phyloP scores from a whole-genome alignment of 2,329 filamentous ascomycete genomes.

The Anthostomella pinea region DNA sequence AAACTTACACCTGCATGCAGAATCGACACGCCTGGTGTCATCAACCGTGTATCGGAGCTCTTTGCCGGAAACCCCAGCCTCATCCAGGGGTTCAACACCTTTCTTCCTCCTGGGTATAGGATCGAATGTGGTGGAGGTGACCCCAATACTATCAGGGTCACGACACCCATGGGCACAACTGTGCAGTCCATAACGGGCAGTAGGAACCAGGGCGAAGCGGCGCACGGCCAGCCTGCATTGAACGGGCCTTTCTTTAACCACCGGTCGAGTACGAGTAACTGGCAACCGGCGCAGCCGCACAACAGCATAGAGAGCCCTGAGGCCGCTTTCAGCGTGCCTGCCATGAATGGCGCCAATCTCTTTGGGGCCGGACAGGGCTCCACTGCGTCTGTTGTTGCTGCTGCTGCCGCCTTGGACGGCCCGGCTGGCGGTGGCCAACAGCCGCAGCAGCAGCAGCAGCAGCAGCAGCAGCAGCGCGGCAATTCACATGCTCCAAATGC shows the following conservation, averaged over 20 bases:
- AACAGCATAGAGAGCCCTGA: slow-evolving; percentile 63
- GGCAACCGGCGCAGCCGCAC: slow-evolving; percentile 55
- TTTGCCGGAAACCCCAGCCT: slow-evolving; percentile 94
- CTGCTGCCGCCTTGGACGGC: slow-evolving; percentile 32
- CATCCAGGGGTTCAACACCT: slow-evolving; percentile 98
- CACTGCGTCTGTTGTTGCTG: no score
- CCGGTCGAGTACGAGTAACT: slow-evolving; percentile 45
- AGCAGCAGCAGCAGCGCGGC: slow-evolving; percentile 27
- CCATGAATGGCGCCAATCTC: slow-evolving; percentile 46
- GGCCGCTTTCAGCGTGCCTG: slow-evolving; percentile 57
- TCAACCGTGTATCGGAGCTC: slow-evolving; percentile 90
- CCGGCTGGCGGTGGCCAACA: slow-evolving; percentile 24
- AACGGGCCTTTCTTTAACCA: slow-evolving; percentile 47
- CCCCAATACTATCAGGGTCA: slow-evolving; percentile 93
- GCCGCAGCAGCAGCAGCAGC: slow-evolving; percentile 22
- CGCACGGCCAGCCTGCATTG: slow-evolving; percentile 35
- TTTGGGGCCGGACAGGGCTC: slow-evolving; percentile 44
- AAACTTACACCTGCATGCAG: slow-evolving; percentile 41
- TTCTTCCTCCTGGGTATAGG: slow-evolving; percentile 89
- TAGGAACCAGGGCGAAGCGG: slow-evolving; percentile 44
- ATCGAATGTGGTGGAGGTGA: slow-evolving; percentile 95
- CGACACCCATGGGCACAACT: slow-evolving; percentile 95
- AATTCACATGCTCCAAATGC: slow-evolving; percentile 32
- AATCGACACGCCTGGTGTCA: slow-evolving; percentile 96
- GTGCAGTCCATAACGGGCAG: slow-evolving; percentile 76